Conservation (phyloP, 1,284 basidiomycete genomes). For the Xerocomus nothofagi region DNA sequence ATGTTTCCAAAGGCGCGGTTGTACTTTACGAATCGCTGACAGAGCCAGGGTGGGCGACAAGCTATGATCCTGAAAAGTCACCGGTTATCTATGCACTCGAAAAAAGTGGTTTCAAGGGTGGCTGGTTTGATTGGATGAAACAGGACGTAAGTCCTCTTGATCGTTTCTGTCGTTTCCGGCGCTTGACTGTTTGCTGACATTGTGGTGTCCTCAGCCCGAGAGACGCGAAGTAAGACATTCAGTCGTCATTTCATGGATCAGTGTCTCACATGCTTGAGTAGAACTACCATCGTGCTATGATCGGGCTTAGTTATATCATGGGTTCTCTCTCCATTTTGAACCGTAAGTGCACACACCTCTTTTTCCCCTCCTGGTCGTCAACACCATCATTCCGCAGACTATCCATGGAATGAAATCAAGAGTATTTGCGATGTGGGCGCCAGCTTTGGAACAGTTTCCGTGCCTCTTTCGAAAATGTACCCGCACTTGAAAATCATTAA, state of each 20-base stretch:
- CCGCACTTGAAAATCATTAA: constrained; percentile 44
- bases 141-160: constrained; percentile 16
- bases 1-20: constrained; percentile 11
- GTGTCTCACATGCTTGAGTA: constrained; percentile 6
- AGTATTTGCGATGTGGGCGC: constrained; percentile 51
- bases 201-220: constrained; percentile 13
- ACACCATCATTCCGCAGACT: constrained; percentile 24
- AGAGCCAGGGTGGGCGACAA: constrained; percentile 26
- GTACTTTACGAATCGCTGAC: constrained; percentile 29
- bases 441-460: constrained; percentile 43
- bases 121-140: constrained; percentile 29
- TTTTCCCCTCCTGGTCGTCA: not conserved
- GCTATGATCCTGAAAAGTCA: constrained; percentile 21
- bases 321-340: constrained; percentile 28
- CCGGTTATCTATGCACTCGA: constrained; percentile 28
- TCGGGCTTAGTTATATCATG: constrained; percentile 19
- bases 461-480: constrained; percentile 41
- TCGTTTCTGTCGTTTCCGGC: not conserved
- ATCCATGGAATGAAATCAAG: constrained; percentile 46
- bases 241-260: not conserved
- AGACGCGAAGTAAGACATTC: constrained; percentile 19
- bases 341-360: constrained; percentile 15
- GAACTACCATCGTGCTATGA: constrained; percentile 27
- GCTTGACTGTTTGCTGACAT: not conserved
- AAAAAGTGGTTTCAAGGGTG: constrained; percentile 16